phyloP scores from a whole-genome alignment of 345 rosid genomes.

The Diplotaxis tenuifolia region DNA sequence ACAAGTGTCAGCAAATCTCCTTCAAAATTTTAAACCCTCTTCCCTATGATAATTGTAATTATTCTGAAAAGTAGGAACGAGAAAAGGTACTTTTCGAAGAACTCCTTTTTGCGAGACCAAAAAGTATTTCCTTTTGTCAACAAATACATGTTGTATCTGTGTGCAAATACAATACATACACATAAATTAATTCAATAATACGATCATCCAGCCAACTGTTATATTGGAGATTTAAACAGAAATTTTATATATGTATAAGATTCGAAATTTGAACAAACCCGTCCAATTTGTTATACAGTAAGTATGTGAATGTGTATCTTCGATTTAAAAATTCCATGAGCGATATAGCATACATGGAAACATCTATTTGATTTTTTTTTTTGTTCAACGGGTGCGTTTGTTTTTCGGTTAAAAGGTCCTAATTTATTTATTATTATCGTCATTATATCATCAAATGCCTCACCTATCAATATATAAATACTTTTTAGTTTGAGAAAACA shows the following conservation, averaged over 20 bases:
- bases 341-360: not conserved
- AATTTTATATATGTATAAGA: not conserved
- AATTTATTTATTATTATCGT: not conserved
- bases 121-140: conserved; percentile 30
- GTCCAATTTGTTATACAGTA: not conserved
- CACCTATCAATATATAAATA: too few relatives aligned
- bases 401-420: not conserved
- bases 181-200: not conserved
- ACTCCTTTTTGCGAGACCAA: conserved; percentile 2
- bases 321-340: conserved; percentile 10
- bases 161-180: not conserved
- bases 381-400: not conserved
- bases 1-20: conserved; percentile 6
- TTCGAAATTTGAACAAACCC: not conserved
- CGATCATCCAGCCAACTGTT: not conserved
- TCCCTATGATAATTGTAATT: not conserved
- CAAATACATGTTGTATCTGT: conserved; percentile 11
- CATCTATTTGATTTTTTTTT: conserved; percentile 4
- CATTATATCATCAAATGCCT: not conserved
- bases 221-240: not conserved
- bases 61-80: not conserved
- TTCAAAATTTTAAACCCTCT: conserved; percentile 1
- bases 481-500: too few relatives aligned
- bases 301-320: not conserved
- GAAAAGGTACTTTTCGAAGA: conserved; percentile 11